Conservation (phyloP, 164 flowering plant genomes). For the Nelumbo lutea region DNA sequence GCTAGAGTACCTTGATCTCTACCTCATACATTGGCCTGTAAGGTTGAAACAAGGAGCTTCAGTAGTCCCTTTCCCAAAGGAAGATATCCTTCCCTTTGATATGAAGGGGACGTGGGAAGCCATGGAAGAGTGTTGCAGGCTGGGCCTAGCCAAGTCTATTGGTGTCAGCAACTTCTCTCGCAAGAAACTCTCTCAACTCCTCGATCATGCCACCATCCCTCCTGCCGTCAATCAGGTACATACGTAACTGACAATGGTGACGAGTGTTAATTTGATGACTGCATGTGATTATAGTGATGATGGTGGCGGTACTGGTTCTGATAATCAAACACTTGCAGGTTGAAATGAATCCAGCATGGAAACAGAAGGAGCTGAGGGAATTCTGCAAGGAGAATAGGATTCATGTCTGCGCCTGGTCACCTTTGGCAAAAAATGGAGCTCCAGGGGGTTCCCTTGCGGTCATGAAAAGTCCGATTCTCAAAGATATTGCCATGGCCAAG, state of each 20-base stretch:
- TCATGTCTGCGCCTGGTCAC: no score
- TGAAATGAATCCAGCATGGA: no score
- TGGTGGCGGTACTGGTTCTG: no score
- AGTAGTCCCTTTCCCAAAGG: neutral
- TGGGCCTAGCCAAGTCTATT: slow-evolving; percentile 26
- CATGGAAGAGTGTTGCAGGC: slow-evolving; percentile 29
- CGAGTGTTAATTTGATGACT: neutral
- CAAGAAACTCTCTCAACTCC: slow-evolving; percentile 12
- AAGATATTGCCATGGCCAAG: no score
- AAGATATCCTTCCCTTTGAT: slow-evolving; percentile 18
- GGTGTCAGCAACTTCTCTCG: slow-evolving; percentile 27
- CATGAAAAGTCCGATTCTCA: no score
- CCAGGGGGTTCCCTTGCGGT: no score
- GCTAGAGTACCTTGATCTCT: slow-evolving; percentile 26
- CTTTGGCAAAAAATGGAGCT: no score
- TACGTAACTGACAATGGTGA: neutral
- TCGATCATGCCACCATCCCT: slow-evolving; percentile 16
- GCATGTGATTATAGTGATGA: no score
- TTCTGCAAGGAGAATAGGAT: no score
- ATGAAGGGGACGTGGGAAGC: slow-evolving; percentile 27
- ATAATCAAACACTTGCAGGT: no score
- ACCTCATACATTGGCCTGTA: slow-evolving; percentile 26
- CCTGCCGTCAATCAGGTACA: slow-evolving; percentile 31
- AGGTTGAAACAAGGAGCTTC: slow-evolving; percentile 13
- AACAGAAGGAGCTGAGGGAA: no score